Base-by-base conservation (phyloP, 2,329 filamentous ascomycete species). In the Daldinia sp. region DNA sequence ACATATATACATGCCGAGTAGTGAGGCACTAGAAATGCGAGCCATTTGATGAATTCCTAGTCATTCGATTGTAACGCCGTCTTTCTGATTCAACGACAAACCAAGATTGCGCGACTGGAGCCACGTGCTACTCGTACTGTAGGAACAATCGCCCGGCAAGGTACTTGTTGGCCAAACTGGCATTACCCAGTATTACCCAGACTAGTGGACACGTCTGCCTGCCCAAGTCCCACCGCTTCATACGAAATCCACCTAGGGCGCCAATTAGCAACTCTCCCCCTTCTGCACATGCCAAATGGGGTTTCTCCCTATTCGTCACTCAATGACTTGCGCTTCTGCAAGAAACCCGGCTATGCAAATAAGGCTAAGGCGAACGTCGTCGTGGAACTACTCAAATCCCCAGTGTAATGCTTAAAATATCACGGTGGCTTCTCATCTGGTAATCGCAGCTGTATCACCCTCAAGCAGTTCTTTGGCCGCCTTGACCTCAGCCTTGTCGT, bases 391-490 rank as follows among this genome's bases (percentile, higher is more conserved):
- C 50, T 60, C 13, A 13, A 37, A 23, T 51, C 28, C 62, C 26
- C 53, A 20, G 57, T 37, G 63, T 41, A 39, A 60, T 28, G 26
- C 33, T 67, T 39, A 39, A 41, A 51, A 59, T 39, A 53, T 23
- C 28, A 72, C 59, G 67, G 68, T 72, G 75, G 56, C 62, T 68
- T 65, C 54, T 83, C 77, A 88, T 75, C 85, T 82, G 65, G 84
- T 78, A 51, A 83, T 77, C 46, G 79, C 73, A 26, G 79, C 75
- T 41, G 82, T 79, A 69, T 88, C 86, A 68, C 85, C 83, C 63
- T 88, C 85, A 41, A 94, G 81, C 66, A 94, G 82, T 72, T 90
- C 88, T 74, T 88, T 86, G 55, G 91, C 92, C 12, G 92, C 92
- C 73, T 87, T 86, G 57, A 97, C 81, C 77, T 97, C 93, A 2